These are phyloP conservation scores for Cyclanthera cordifolia DNA, from an alignment of 306 rosid genomes.

Conservation along the genomic window DNA sequence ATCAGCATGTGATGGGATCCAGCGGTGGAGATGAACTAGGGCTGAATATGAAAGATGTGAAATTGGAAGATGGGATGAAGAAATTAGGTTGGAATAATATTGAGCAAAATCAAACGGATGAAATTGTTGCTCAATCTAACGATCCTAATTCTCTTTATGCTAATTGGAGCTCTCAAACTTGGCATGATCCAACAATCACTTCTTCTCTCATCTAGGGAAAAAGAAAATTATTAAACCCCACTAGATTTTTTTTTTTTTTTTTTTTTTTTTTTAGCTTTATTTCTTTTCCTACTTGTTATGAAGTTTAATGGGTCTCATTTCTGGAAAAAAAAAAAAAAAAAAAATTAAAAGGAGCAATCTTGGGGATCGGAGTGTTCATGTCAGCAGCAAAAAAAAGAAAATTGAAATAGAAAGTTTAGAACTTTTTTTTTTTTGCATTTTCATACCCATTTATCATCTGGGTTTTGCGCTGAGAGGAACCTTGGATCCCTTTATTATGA, in stretches of 20 bases:
- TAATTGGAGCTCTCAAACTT: slow-evolving; percentile 39
- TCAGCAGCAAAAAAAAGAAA: slow-evolving; percentile 65
- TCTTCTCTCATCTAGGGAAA: slow-evolving; percentile 56
- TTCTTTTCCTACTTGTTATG: background rate
- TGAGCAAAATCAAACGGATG: slow-evolving; percentile 42
- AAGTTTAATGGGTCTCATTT: slow-evolving; percentile 1
- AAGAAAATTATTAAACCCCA: background rate
- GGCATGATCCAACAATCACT: slow-evolving; percentile 57
- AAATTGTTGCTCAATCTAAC: slow-evolving; percentile 44
- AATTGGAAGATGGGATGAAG: slow-evolving; percentile 36
- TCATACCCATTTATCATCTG: background rate
- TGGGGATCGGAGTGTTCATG: slow-evolving; percentile 93
- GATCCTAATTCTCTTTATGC: slow-evolving; percentile 31
- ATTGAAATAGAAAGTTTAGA: slow-evolving; percentile 37
- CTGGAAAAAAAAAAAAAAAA: background rate
- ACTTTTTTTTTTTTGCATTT: slow-evolving; percentile 11
- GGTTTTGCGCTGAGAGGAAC: slow-evolving; percentile 94
- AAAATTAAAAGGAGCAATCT: background rate
- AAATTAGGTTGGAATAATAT: slow-evolving; percentile 26
- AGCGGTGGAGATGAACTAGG: background rate
- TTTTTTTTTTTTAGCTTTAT: background rate
- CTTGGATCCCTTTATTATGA: slow-evolving; percentile 55
- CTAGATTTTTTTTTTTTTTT: background rate
- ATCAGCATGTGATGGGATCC: slow-evolving; percentile 8
- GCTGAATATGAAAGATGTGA: slow-evolving; percentile 36